phyloP scores from a whole-genome alignment of 2,329 filamentous ascomycete genomes.

The Pseudomassariella vexata region DNA sequence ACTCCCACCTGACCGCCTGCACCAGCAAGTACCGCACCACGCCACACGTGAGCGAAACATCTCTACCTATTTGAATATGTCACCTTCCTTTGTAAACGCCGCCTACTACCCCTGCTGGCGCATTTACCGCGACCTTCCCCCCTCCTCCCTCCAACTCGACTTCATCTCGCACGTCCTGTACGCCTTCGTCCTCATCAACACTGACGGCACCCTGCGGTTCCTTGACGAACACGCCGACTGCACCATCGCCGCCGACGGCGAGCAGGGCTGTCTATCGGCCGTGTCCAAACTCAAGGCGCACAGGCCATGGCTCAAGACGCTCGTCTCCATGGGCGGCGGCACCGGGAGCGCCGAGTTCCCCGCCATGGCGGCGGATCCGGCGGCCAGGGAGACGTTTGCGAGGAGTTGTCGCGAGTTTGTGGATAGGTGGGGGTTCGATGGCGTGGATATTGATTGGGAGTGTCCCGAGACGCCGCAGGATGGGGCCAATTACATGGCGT shows the following conservation, averaged over 20 bases:
- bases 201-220: conserved; percentile 35
- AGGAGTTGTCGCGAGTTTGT: conserved; percentile 47
- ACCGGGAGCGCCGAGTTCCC: conserved; percentile 58
- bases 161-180: conserved; percentile 56
- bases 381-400: conserved; percentile 47
- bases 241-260: conserved; percentile 53
- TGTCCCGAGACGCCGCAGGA: conserved; percentile 49
- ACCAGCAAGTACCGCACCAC: background rate
- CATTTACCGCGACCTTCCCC: conserved; percentile 47
- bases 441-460: conserved; percentile 67
- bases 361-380: conserved; percentile 42
- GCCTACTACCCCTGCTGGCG: conserved; percentile 58
- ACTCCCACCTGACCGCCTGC: too few relatives aligned
- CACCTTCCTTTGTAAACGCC: conserved; percentile 36
- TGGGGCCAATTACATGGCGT: conserved; percentile 50
- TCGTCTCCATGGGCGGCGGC: conserved; percentile 62
- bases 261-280: conserved; percentile 53
- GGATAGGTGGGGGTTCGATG: conserved; percentile 53
- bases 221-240: conserved; percentile 61
- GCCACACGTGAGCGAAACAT: too few relatives aligned
- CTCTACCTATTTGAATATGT: too few relatives aligned
- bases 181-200: conserved; percentile 45
- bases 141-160: conserved; percentile 46
- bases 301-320: conserved; percentile 49
- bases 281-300: conserved; percentile 52